Conservation (phyloP, 768 basidiomycete species). For the Pholiota molesta region DNA sequence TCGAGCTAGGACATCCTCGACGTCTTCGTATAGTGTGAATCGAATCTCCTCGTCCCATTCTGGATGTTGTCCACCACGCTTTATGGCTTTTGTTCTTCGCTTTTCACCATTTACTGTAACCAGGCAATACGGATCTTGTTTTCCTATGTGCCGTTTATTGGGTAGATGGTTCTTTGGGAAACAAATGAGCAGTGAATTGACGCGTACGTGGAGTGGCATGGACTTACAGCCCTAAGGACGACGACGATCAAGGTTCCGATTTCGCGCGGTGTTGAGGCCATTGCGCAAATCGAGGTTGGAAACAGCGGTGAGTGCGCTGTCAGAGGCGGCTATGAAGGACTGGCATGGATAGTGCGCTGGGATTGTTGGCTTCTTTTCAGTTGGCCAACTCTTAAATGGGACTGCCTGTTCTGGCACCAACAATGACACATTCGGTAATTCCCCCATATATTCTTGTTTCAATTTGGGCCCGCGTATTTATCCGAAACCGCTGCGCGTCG, state of each 20-base stretch:
- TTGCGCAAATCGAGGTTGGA: conserved; percentile 27
- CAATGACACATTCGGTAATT: conserved; percentile 26
- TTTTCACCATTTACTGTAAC: conserved; percentile 81
- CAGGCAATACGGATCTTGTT: conserved; percentile 95
- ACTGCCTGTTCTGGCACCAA: conserved; percentile 23
- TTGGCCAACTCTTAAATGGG: conserved; percentile 24
- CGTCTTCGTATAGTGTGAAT: conserved; percentile 85
- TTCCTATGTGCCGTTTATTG: conserved; percentile 90
- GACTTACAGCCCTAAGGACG: conserved; percentile 88
- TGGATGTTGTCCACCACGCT: conserved; percentile 96
- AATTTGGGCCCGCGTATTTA: not conserved
- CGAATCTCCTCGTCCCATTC: conserved; percentile 99
- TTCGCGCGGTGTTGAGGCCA: conserved; percentile 67
- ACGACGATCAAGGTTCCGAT: conserved; percentile 95
- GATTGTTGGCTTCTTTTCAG: conserved; percentile 21
- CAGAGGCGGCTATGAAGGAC: conserved; percentile 12
- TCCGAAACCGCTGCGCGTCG: conserved; percentile 11
- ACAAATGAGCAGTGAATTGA: conserved; percentile 22
- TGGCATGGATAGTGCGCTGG: conserved; percentile 22
- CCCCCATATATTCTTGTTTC: conserved; percentile 12
- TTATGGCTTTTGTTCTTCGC: conserved; percentile 89
- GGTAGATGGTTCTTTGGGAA: conserved; percentile 76
- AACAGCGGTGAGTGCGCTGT: conserved; percentile 10
- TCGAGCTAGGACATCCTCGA: conserved; percentile 52
- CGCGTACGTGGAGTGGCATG: conserved; percentile 12